Base-by-base conservation (phyloP, 208 protist genomes). In the Acanthamoeba sp. region DNA sequence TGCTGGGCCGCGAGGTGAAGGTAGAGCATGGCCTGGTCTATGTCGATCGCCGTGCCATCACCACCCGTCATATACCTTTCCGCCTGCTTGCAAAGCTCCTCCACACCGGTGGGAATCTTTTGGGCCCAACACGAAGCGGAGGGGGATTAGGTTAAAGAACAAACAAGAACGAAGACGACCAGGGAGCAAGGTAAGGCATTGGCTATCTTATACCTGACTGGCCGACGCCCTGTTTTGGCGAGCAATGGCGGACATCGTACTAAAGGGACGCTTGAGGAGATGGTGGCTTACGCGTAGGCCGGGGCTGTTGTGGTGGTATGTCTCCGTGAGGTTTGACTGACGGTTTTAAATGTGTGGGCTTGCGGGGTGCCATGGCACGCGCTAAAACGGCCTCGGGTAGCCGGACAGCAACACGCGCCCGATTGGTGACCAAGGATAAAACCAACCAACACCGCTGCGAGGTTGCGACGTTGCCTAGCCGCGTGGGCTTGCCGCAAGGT, bases 1-100 rank as follows among this genome's bases (percentile, higher is more conserved):
- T 85, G 48, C 76, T 85, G 76, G 27, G 48, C 76, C 40, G 76
- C 40, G 32, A 57, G 40, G 40, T 48, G 24, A n/a, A 85, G 32
- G 76, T 24, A 55, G 76, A 55, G 42, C 42, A 85, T 85, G 40
- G 76, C 76, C 42, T 85, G 48, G 5, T 48, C 76, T 9, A 48
- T 16, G 76, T 85, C 48, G 12, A 24, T 3, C 36, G 76, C 6
- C 42, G 48, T 34, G 22, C 16, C 76, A 5, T 3, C 29, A 0
- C 4, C n/a, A 6, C 59, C 59, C 29, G n/a, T 32, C 9, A 22
- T 22, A 20, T 20, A 34, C n/a, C 0, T 3, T 32, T 34, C 27
- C n/a, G n/a, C 59, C 27, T 36, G 59, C 16, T 34, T n/a, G 59
- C 34, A 69, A 0, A 69, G n/a, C 7, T 14, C 29, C 59, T 69